Evolutionary conservation across 108 stramenopile genomes (phyloP), one percentile per base, ranked within the genome.

Genomic region (Asterionellopsis glacialis): DNA sequence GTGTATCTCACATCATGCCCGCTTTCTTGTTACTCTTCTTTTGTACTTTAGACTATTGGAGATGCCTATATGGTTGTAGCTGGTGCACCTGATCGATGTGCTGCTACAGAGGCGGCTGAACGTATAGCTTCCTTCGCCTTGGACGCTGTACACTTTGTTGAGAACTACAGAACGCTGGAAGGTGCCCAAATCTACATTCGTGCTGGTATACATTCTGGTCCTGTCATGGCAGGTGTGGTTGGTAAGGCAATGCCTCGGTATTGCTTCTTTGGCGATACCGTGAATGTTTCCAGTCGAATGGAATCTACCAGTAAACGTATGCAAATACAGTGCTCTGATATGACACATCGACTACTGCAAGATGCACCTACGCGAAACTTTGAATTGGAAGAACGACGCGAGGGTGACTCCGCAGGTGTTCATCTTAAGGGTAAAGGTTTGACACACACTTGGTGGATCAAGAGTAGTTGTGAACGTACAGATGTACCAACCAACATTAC

Each of bases 211-310:
- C 75, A 84, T 40, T 62, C 60, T 48, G 85, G 85, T 23, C 80
- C 85, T 14, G 64, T 81, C 18, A 80, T 83, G 1, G 85, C 82
- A 0, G 61, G 70, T 55, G 82, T 87, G 4, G 68, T 87, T 3
- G 77, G 85, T 0, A 60, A 70, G 23, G 57, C 65, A 13, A 83
- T 75, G 50, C 68, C 67, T 16, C 65, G 74, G 14, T 87, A 79
- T 64, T 75, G 81, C 48, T 51, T 88, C 19, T 87, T 91, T 82
- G 90, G 90, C 16, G 90, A 91, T 51, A 76, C 90, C 9, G 90
- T 91, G 10, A 91, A 87, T 57, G 80, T 81, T 14, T 59, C 79
- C 3, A 45, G 64, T 9, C 68, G 84, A 25, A 85, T 83, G 84
- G 81, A 79, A 65, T 78, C 65, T 49, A 75, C 76, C 61, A 79